phyloP scores from a whole-genome alignment of 2,329 filamentous ascomycete genomes.

The Aureobasidium sp. region DNA sequence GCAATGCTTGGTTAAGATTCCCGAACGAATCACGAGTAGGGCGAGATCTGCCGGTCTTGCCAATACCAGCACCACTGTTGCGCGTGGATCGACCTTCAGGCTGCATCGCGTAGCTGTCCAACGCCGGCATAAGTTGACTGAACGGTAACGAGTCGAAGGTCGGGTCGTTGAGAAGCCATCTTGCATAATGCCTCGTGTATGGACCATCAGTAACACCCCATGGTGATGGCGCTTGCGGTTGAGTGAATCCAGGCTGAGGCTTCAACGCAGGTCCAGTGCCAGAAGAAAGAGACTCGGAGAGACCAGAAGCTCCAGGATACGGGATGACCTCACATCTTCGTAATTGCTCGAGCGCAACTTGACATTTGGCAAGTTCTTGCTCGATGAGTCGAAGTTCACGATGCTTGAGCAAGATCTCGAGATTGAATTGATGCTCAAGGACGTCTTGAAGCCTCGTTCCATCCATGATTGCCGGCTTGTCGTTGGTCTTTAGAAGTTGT shows the following conservation, averaged over 20 bases:
- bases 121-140: conserved; percentile 16
- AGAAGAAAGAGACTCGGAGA: conserved; percentile 59
- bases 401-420: conserved; percentile 90
- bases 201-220: conserved; percentile 89
- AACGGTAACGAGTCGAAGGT: conserved; percentile 58
- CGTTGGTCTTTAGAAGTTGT: background rate
- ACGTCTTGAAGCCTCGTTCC: conserved; percentile 51
- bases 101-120: conserved; percentile 15
- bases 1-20: conserved; percentile 40
- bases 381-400: conserved; percentile 90
- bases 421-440: conserved; percentile 79
- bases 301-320: conserved; percentile 64
- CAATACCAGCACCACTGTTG: conserved; percentile 57
- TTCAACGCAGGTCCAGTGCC: conserved; percentile 66
- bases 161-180: conserved; percentile 87
- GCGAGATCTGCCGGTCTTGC: conserved; percentile 42
- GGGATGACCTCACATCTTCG: conserved; percentile 88
- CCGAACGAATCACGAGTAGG: conserved; percentile 51
- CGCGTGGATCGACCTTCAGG: conserved; percentile 70
- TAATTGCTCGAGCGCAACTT: conserved; percentile 85
- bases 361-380: conserved; percentile 92
- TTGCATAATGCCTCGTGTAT: conserved; percentile 88
- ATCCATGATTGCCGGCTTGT: background rate
- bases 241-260: conserved; percentile 51
- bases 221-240: conserved; percentile 71